Base-by-base conservation (phyloP, 805 yeast genomes). In the Barnettozyma populi region DNA sequence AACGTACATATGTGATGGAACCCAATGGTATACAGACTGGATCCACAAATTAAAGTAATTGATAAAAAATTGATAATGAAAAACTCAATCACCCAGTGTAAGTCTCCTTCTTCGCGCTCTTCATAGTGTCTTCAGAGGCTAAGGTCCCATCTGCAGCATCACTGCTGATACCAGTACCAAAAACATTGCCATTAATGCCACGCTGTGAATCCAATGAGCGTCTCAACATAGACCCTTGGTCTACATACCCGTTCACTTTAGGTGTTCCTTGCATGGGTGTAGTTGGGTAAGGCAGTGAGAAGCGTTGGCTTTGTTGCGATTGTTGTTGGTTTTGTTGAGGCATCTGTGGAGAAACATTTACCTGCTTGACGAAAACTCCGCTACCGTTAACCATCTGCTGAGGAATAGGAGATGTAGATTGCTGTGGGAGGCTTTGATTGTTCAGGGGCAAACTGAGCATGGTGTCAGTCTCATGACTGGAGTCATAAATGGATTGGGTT, bases 391-490 rank as follows among this genome's bases (percentile, higher is more conserved):
- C 38, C 47, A 56, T 39, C 9, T 51, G 43, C 36, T 46, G 54
- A 7, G 60, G 55, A 13, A 49, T 39, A 18, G 61, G 60, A 3
- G 59, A 43, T 8, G 52, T 44, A 5, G 61, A 55, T 13, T 46
- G 40, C 7, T 40, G 44, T 27, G 65, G 65, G 34, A 60, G 50
- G 2, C 47, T 32, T 32, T 49, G 57, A 43, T 57, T 55, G 43
- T 53, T 56, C 31, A 48, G 51, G 36, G 65, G 63, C 11, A 50
- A 41, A 1, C 61, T 42, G 24, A 59, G 49, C 20, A 60, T 43
- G 4, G 64, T 58, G 32, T 60, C 64, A n/a, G 55, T 56, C 18
- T 57, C 62, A 36, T 50, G 58, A 14, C 53, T 34, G 11, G 61
- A 53, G 8, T 56, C 59, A 36, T 49, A 45, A 9, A 51, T 38